phyloP scores from a whole-genome alignment of 495 filamentous ascomycete genomes.

The Neurospora africana region DNA sequence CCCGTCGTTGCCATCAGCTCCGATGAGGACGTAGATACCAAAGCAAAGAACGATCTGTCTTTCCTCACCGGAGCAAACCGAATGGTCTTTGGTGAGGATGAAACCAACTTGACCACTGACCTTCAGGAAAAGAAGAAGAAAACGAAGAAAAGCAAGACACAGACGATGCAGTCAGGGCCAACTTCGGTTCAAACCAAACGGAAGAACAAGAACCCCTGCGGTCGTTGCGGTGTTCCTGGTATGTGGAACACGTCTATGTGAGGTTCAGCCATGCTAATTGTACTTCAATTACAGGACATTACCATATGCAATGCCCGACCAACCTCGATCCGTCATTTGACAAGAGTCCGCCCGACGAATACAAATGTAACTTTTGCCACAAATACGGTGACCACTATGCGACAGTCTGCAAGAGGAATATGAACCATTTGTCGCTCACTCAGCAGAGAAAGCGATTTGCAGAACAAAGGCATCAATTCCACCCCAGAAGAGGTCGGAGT shows the following conservation, averaged over 20 bases:
- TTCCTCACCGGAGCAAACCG: slow-evolving; percentile 15
- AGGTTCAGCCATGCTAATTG: background rate
- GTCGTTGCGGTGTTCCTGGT: slow-evolving; percentile 26
- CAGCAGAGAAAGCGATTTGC: slow-evolving; percentile 6
- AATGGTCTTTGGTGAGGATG: slow-evolving; percentile 2
- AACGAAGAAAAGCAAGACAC: background rate
- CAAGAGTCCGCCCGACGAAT: slow-evolving; percentile 13
- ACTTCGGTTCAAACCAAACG: background rate
- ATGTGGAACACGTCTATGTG: background rate
- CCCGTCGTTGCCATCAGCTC: background rate
- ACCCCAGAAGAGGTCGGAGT: background rate
- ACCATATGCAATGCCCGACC: slow-evolving; percentile 29
- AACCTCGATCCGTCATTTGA: slow-evolving; percentile 29
- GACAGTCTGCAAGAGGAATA: slow-evolving; percentile 25
- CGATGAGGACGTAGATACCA: background rate
- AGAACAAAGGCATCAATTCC: background rate
- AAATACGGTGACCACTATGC: slow-evolving; percentile 20
- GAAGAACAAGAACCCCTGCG: slow-evolving; percentile 17
- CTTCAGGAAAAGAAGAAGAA: background rate
- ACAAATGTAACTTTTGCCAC: slow-evolving; percentile 27
- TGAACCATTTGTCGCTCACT: slow-evolving; percentile 15
- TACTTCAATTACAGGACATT: slow-evolving; percentile 25
- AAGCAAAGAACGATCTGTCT: background rate
- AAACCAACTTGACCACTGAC: background rate
- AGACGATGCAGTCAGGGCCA: background rate